These are phyloP conservation scores for Kappamyces sp. DNA, from an alignment of 192 early-diverging fungal species.

Conservation along the genomic window DNA sequence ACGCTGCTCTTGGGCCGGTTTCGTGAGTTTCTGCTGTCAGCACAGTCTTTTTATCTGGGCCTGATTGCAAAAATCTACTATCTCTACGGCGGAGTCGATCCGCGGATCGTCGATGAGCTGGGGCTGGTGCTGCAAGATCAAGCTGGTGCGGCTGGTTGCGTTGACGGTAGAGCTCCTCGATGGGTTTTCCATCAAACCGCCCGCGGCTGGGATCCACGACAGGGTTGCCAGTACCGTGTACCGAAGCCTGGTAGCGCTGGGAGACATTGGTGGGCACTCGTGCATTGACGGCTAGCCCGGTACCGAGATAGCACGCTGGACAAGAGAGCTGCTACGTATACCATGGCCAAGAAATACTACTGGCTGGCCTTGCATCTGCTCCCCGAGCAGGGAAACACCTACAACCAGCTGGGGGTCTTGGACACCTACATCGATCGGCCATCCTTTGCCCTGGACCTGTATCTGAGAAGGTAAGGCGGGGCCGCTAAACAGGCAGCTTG, in stretches of 20 bases:
- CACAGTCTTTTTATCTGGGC: conserved; percentile 22
- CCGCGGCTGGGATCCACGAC: conserved; percentile 3
- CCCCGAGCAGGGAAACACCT: conserved; percentile 61
- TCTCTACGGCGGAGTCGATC: conserved; percentile 12
- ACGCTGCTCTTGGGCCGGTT: conserved; percentile 20
- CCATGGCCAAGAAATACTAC: conserved; percentile 55
- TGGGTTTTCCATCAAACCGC: neutral
- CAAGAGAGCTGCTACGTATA: conserved; percentile 50
- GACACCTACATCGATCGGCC: conserved; percentile 39
- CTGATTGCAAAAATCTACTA: conserved; percentile 21
- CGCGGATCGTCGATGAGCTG: conserved; percentile 11
- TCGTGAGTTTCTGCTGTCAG: conserved; percentile 20
- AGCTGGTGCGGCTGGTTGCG: conserved; percentile 1
- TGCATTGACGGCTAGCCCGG: conserved; percentile 33
- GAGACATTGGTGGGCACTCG: conserved; percentile 52
- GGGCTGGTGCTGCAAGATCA: conserved; percentile 10
- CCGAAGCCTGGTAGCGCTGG: conserved; percentile 54
- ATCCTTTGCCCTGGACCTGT: conserved; percentile 27
- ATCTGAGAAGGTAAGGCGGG: conserved; percentile 23
- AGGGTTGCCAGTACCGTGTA: conserved; percentile 22
- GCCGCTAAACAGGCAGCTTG: conserved; percentile 12
- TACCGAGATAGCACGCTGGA: conserved; percentile 58
- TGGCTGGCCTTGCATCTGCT: conserved; percentile 51
- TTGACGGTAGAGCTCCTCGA: neutral
- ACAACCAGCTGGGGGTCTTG: conserved; percentile 72